phyloP scores from a whole-genome alignment of 495 filamentous ascomycete species.

The Extremus antarcticus region DNA sequence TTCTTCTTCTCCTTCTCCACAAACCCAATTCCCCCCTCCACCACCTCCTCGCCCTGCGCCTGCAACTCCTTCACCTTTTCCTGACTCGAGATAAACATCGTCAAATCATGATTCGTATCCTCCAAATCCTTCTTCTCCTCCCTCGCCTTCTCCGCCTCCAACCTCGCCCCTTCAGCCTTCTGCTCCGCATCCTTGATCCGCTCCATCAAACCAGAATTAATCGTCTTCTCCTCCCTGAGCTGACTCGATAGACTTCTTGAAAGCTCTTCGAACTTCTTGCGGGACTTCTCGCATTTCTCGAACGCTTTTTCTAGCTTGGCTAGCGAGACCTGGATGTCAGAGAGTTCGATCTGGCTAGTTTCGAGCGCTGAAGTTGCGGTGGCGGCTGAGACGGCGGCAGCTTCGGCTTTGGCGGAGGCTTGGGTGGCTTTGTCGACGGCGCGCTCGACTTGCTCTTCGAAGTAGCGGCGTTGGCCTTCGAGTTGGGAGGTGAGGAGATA shows the following conservation, averaged over 20 bases:
- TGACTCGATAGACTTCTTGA: conserved; percentile 65
- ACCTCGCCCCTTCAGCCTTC: conserved; percentile 22
- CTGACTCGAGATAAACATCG: conserved; percentile 75
- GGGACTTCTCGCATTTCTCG: conserved; percentile 53
- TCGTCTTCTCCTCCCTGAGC: conserved; percentile 78
- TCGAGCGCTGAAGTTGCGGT: conserved; percentile 41
- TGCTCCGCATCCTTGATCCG: conserved; percentile 55
- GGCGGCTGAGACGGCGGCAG: conserved; percentile 45
- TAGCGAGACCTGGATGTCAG: conserved; percentile 45
- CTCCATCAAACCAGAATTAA: conserved; percentile 67
- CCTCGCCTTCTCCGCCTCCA: conserved; percentile 42
- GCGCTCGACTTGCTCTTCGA: conserved; percentile 84
- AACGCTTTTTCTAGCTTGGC: conserved; percentile 59
- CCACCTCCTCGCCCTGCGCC: conserved; percentile 39
- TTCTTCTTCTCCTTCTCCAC: conserved; percentile 36
- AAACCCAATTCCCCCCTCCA: conserved; percentile 46
- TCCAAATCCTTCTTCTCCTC: conserved; percentile 52
- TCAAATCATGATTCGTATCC: conserved; percentile 83
- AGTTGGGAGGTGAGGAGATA: conserved; percentile 85
- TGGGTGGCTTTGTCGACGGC: conserved; percentile 82
- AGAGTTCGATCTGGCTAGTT: conserved; percentile 45
- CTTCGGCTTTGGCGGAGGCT: conserved; percentile 54
- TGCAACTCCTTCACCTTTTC: conserved; percentile 66
- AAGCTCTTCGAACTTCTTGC: conserved; percentile 59
- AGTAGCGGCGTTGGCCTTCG: conserved; percentile 84